These are phyloP conservation scores for Flammula alnicola DNA, from an alignment of 1,284 basidiomycete genomes.

Conservation along the genomic window DNA sequence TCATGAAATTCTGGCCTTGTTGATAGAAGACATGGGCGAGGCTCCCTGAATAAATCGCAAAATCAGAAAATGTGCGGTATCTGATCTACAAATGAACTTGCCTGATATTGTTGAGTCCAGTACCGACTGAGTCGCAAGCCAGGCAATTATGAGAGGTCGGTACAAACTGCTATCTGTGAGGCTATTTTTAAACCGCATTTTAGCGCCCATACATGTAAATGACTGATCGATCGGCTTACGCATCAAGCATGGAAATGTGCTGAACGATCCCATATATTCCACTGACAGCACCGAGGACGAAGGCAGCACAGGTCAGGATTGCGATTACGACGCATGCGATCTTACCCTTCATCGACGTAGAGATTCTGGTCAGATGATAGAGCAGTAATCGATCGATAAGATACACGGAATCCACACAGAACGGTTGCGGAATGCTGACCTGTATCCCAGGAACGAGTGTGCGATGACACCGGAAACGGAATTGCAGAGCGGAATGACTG, in stretches of 20 bases:
- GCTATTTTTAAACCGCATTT: not conserved
- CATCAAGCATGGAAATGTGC: constrained; percentile 19
- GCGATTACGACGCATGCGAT: not conserved
- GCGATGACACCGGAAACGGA: constrained; percentile 25
- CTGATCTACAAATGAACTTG: not conserved
- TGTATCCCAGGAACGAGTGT: constrained; percentile 26
- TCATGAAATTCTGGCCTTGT: not conserved
- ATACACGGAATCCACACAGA: not conserved
- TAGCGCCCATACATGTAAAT: constrained; percentile 2
- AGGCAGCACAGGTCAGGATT: constrained; percentile 12
- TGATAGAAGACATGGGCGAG: not conserved
- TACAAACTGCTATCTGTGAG: constrained; percentile 4
- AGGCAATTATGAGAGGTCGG: constrained; percentile 8
- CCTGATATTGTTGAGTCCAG: constrained; percentile 15
- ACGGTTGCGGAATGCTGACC: constrained; percentile 12
- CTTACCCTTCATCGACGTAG: constrained; percentile 11
- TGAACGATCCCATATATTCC: constrained; percentile 17
- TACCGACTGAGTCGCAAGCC: constrained; percentile 13
- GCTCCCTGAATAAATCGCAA: not conserved
- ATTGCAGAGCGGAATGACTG: constrained; percentile 26
- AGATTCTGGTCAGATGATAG: constrained; percentile 18
- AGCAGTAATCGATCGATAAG: too few relatives aligned
- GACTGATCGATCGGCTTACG: constrained; percentile 13
- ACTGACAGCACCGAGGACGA: constrained; percentile 19
- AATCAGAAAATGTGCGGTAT: not conserved